Percentiles rank a stretch among this genome's conserved stretches.
Evolutionary conservation across 768 basidiomycete genomes (phyloP).

Genomic region (Naganishia antarctica): DNA sequence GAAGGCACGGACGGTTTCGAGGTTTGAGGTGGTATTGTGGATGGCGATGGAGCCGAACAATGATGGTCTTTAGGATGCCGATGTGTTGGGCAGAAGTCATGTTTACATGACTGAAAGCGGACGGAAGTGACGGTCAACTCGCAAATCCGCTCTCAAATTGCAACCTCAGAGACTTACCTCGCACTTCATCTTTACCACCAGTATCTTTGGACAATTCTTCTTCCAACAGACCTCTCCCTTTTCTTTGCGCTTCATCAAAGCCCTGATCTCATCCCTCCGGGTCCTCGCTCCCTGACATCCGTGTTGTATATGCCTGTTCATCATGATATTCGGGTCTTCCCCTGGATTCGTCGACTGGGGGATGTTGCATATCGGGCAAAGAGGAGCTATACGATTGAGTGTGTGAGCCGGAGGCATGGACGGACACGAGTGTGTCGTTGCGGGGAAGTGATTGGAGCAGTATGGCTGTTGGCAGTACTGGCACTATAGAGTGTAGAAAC

Average conservation of each 20-base stretch:
- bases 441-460: constrained; percentile 47
- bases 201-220: constrained; percentile 40
- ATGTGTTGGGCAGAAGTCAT: constrained; percentile 46
- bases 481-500: constrained; percentile 34
- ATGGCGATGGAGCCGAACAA: constrained; percentile 33
- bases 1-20: constrained; percentile 16
- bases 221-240: constrained; percentile 45
- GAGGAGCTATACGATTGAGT: constrained; percentile 43
- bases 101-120: constrained; percentile 34
- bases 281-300: constrained; percentile 35
- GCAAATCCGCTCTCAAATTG: neutral
- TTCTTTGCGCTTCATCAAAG: constrained; percentile 38
- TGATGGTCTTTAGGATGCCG: constrained; percentile 40
- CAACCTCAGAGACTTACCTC: constrained; percentile 36
- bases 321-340: constrained; percentile 25
- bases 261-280: constrained; percentile 34
- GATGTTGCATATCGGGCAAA: constrained; percentile 44
- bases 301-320: constrained; percentile 26
- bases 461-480: constrained; percentile 46
- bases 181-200: constrained; percentile 47
- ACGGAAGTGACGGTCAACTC: no score
- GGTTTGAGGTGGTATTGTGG: constrained; percentile 21
- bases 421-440: constrained; percentile 42
- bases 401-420: constrained; percentile 40
- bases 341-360: constrained; percentile 28